Evolutionary conservation across 2,329 filamentous ascomycete species (phyloP).

Genomic region (Trichothecium roseum): DNA sequence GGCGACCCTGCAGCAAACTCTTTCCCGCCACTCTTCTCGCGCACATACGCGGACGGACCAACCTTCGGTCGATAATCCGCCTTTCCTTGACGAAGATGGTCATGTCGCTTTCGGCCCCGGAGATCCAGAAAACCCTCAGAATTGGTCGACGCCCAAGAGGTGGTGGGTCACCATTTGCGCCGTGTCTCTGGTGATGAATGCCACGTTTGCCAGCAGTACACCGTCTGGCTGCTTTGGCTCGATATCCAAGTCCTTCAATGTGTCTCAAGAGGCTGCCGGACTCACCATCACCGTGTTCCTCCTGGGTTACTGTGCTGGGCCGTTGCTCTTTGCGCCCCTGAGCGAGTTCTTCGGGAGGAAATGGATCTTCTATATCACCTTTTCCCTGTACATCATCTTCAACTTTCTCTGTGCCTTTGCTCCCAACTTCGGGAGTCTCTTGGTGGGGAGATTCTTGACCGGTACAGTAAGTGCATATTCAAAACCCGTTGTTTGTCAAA

Average conservation of each 20-base stretch:
- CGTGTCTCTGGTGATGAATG: conserved; percentile 41
- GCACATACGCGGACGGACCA: no score
- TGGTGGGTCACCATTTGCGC: conserved; percentile 28
- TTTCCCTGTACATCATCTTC: conserved; percentile 37
- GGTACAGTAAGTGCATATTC: no score
- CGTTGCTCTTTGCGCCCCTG: conserved; percentile 46
- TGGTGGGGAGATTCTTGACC: conserved; percentile 44
- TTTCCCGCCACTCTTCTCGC: no score
- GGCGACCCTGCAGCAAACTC: no score
- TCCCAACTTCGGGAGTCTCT: conserved; percentile 38
- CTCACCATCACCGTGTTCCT: conserved; percentile 45
- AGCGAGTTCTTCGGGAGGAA: conserved; percentile 46
- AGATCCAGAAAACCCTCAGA: conserved; percentile 40
- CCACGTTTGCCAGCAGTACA: conserved; percentile 35
- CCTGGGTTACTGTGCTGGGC: conserved; percentile 46
- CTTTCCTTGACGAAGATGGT: conserved; percentile 2
- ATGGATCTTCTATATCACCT: conserved; percentile 41
- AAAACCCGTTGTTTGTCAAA: no score
- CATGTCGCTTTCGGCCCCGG: conserved; percentile 30
- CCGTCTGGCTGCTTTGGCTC: conserved; percentile 21
- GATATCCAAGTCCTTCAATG: conserved; percentile 24
- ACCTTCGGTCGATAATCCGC: no score
- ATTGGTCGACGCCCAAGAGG: conserved; percentile 32
- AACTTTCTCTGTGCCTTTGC: conserved; percentile 44
- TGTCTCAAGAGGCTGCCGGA: conserved; percentile 35